phyloP scores from a whole-genome alignment of 2,329 filamentous ascomycete genomes.

The Penicillium brevicompactum region DNA sequence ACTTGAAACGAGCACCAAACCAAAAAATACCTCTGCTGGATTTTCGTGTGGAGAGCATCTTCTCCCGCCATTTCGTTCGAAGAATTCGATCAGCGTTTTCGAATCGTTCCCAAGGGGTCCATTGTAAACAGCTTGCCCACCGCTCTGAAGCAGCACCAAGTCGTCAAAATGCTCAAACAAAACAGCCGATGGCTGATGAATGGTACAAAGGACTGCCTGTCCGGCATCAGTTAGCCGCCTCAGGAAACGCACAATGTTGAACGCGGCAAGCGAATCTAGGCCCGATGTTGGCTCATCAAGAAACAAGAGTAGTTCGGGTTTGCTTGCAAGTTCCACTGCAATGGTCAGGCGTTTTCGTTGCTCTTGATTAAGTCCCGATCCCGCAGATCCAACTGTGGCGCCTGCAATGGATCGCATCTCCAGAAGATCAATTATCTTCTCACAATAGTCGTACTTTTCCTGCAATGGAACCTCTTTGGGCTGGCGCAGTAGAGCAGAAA shows the following conservation, averaged over 20 bases:
- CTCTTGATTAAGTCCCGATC: constrained; percentile 64
- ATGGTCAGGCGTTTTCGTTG: constrained; percentile 70
- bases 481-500: constrained; percentile 67
- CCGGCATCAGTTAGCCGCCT: constrained; percentile 70
- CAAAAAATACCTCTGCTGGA: constrained; percentile 60
- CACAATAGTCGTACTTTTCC: constrained; percentile 70
- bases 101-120: constrained; percentile 80
- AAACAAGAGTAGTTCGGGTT: constrained; percentile 63
- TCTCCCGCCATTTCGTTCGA: constrained; percentile 64
- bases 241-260: constrained; percentile 64
- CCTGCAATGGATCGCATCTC: constrained; percentile 70
- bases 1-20: neutral
- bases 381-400: constrained; percentile 62
- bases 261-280: constrained; percentile 70
- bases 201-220: constrained; percentile 87
- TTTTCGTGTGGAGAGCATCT: constrained; percentile 65
- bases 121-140: constrained; percentile 82
- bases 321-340: constrained; percentile 63
- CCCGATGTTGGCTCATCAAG: constrained; percentile 66
- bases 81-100: constrained; percentile 68
- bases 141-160: constrained; percentile 74
- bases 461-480: constrained; percentile 56
- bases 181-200: constrained; percentile 84
- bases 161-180: constrained; percentile 89
- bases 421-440: constrained; percentile 68